Evolutionary conservation across 768 basidiomycete species (phyloP).

Genomic region (Suillus spraguei): DNA sequence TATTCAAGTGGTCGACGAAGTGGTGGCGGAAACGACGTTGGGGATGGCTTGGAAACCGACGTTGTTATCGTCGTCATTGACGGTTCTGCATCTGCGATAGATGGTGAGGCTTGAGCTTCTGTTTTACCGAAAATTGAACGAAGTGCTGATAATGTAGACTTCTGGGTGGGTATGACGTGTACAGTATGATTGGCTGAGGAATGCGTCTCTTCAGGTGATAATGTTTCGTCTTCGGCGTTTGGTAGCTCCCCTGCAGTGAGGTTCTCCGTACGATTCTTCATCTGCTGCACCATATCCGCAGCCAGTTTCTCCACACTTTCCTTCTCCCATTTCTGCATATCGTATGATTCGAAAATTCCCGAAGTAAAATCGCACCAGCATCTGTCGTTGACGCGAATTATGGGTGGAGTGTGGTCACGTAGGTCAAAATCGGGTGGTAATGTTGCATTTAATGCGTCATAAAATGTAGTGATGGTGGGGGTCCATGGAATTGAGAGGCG

Average conservation of each 20-base stretch:
- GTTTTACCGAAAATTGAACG: slow-evolving; percentile 27
- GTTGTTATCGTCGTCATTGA: slow-evolving; percentile 1
- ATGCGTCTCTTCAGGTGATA: slow-evolving; percentile 21
- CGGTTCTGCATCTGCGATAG: not conserved
- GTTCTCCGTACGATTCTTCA: slow-evolving; percentile 30
- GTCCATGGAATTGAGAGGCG: slow-evolving; percentile 68
- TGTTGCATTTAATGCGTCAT: slow-evolving; percentile 59
- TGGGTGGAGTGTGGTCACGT: slow-evolving; percentile 46
- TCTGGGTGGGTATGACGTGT: slow-evolving; percentile 13
- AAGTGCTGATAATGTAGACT: slow-evolving; percentile 25
- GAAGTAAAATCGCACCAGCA: slow-evolving; percentile 85
- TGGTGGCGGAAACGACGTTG: slow-evolving; percentile 12
- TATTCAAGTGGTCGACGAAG: slow-evolving; percentile 36
- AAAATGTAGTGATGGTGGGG: slow-evolving; percentile 71
- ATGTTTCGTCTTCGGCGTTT: slow-evolving; percentile 31
- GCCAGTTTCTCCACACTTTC: slow-evolving; percentile 56
- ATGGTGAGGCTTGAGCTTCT: slow-evolving; percentile 8
- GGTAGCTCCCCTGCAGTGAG: slow-evolving; percentile 21
- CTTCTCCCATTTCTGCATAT: slow-evolving; percentile 74
- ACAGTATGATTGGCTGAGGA: slow-evolving; percentile 5
- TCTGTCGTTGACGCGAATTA: slow-evolving; percentile 71
- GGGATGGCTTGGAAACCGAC: slow-evolving; percentile 12
- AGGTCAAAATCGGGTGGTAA: slow-evolving; percentile 42
- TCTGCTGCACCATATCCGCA: slow-evolving; percentile 36
- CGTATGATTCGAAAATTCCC: slow-evolving; percentile 75